Percentiles rank a stretch among this genome's conserved stretches.
phyloP scores from a whole-genome alignment of 257 asterid species.

The Capsicum pubescens region DNA sequence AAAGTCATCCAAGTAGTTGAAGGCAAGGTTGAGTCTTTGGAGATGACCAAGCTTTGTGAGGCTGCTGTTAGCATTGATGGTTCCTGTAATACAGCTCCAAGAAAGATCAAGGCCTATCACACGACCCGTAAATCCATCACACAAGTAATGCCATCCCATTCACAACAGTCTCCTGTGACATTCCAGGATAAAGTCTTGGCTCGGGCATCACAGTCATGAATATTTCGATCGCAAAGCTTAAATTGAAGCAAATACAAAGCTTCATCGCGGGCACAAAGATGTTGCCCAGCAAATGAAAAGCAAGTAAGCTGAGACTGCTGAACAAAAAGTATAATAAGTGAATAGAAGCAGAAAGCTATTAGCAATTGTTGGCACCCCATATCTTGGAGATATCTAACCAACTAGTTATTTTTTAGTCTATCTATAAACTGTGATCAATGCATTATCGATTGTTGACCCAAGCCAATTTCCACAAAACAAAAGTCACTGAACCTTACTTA shows the following conservation, averaged over 20 bases:
- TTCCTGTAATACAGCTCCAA: background rate
- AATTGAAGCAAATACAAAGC: background rate
- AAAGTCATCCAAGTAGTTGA: background rate
- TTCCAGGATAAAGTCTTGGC: background rate
- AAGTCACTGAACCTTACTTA: background rate
- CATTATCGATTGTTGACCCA: background rate
- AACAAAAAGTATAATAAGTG: background rate
- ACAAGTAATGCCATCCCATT: background rate
- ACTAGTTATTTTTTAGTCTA: background rate
- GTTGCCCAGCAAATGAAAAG: background rate
- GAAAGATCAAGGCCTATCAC: background rate
- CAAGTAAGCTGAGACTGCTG: background rate
- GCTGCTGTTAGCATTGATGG: background rate
- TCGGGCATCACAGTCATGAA: background rate
- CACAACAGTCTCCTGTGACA: background rate
- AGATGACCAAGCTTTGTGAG: background rate
- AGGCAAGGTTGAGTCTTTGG: background rate
- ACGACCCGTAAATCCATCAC: background rate
- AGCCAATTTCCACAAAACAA: background rate
- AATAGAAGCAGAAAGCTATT: background rate
- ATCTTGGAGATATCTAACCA: background rate
- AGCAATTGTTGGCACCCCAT: background rate
- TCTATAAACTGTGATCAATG: background rate
- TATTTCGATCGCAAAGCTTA: background rate
- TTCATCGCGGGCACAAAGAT: background rate